A percentile compares a stretch with the other conserved stretches of the same genome.
Conservation (phyloP, 352 stramenopile species). For the Pythium sp. region DNA sequence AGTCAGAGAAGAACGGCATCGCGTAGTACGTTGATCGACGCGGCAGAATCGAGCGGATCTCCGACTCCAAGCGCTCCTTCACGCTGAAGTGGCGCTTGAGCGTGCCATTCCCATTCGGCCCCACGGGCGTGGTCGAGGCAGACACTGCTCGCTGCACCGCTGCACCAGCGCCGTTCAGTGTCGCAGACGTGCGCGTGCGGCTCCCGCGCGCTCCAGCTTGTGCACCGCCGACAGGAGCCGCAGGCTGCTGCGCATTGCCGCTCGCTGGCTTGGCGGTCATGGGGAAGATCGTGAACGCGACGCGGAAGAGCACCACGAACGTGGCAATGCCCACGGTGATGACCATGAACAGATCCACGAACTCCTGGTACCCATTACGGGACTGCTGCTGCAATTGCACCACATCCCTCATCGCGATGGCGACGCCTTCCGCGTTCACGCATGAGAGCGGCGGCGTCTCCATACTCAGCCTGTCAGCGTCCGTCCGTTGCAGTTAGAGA, state of each 20-base stretch:
- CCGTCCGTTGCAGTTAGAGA: neutral
- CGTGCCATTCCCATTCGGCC: constrained; percentile 7
- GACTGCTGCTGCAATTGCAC: neutral
- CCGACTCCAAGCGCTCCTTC: constrained; percentile 59
- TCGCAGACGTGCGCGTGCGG: constrained; percentile 7
- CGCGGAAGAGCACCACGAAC: constrained; percentile 61
- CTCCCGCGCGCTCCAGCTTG: neutral
- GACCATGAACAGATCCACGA: constrained; percentile 66
- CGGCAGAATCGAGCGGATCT: constrained; percentile 57
- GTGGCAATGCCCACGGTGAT: constrained; percentile 60
- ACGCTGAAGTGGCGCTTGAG: constrained; percentile 39
- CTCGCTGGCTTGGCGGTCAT: constrained; percentile 6
- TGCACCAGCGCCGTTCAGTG: neutral
- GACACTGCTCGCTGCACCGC: neutral
- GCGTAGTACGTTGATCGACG: constrained; percentile 70
- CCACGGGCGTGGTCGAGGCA: neutral
- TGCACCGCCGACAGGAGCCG: neutral
- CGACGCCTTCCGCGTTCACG: neutral
- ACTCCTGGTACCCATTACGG: constrained; percentile 28
- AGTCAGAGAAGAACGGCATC: constrained; percentile 76
- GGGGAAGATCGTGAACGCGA: constrained; percentile 54
- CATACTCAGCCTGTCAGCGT: neutral
- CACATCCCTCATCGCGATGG: neutral
- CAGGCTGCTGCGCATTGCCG: neutral
- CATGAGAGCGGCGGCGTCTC: neutral